These are phyloP conservation scores for Jacaranda copaia DNA, from an alignment of 257 asterid species.

Conservation along the genomic window DNA sequence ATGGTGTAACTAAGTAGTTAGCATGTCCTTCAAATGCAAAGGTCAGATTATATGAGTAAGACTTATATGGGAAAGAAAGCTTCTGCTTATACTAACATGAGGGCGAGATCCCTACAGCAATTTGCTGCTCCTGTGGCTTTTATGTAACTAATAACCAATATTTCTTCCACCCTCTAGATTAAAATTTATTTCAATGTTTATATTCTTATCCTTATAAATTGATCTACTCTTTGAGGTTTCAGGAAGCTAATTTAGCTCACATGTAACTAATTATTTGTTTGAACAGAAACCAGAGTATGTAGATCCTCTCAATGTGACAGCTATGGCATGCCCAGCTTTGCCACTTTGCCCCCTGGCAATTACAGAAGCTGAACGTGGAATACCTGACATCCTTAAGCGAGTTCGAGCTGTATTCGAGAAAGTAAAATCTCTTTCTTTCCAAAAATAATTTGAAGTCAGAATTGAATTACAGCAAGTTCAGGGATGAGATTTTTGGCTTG, in stretches of 20 bases:
- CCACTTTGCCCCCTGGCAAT: constrained; percentile 96
- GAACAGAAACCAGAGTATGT: constrained; percentile 88
- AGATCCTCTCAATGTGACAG: constrained; percentile 92
- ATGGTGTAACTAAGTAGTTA: background rate
- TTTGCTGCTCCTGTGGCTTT: background rate
- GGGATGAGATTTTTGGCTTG: constrained; percentile 4
- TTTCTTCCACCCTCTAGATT: background rate
- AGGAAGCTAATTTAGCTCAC: background rate
- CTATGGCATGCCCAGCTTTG: constrained; percentile 99
- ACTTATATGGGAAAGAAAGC: background rate
- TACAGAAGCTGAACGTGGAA: constrained; percentile 98
- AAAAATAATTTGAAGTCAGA: constrained; percentile 3
- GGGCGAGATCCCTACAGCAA: background rate
- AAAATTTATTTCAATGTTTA: background rate
- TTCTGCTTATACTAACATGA: background rate
- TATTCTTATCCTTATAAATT: background rate
- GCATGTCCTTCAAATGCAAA: background rate
- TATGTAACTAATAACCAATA: background rate
- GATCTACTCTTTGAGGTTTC: background rate
- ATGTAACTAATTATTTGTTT: constrained; percentile 35
- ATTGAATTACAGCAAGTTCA: no score
- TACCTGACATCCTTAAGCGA: constrained; percentile 91
- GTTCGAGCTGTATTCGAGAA: constrained; percentile 83
- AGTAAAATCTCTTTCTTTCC: constrained; percentile 48
- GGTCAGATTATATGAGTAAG: no score